phyloP scores from a whole-genome alignment of 2,329 filamentous ascomycete genomes.

The Beauveria pseudobassiana region DNA sequence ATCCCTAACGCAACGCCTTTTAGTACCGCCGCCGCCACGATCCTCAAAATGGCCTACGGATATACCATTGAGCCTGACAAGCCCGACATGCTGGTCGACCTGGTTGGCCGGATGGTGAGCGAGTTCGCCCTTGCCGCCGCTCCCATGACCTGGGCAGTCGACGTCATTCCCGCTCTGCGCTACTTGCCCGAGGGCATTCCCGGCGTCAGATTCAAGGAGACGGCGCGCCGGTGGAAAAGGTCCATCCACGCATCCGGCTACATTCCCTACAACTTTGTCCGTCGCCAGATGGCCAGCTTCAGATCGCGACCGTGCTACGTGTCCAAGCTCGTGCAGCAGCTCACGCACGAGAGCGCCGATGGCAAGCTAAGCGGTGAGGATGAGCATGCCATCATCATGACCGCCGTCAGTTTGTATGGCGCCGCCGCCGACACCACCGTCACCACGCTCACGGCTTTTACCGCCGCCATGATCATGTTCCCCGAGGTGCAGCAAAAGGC shows the following conservation, averaged over 20 bases:
- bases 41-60: conserved; percentile 24
- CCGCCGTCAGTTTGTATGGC: conserved; percentile 15
- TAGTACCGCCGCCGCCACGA: conserved; percentile 22
- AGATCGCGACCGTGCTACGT: conserved; percentile 20
- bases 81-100: conserved; percentile 22
- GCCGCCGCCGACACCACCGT: conserved; percentile 11
- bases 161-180: conserved; percentile 23
- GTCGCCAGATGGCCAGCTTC: conserved; percentile 18
- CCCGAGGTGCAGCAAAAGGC: conserved; percentile 33
- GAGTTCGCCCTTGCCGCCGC: conserved; percentile 22
- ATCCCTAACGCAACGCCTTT: neutral
- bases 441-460: conserved; percentile 27
- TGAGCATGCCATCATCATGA: conserved; percentile 6
- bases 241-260: conserved; percentile 15
- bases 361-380: neutral
- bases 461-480: conserved; percentile 39
- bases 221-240: conserved; percentile 20
- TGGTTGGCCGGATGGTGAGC: conserved; percentile 23
- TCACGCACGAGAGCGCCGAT: neutral
- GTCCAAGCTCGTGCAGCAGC: conserved; percentile 9
- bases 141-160: conserved; percentile 26
- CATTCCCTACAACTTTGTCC: conserved; percentile 25
- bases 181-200: conserved; percentile 25
- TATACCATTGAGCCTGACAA: conserved; percentile 24
- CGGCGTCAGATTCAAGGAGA: conserved; percentile 23